A percentile compares a stretch with the other conserved stretches of the same genome.
Conservation (phyloP, 1,284 basidiomycete genomes). For the Leccinum subfulvum region DNA sequence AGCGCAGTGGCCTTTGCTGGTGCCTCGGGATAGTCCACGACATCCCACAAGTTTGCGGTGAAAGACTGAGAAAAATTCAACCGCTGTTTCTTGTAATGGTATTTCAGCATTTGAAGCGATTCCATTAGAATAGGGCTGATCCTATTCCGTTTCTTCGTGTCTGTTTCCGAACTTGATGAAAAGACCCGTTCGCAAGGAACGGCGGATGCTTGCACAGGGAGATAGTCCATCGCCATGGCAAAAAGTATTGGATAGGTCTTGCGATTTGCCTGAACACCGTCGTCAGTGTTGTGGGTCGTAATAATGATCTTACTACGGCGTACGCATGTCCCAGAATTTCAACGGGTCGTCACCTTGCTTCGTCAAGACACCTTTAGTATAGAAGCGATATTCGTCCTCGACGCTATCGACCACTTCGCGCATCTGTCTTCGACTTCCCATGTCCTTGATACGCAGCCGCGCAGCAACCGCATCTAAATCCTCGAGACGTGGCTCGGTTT, state of each 20-base stretch:
- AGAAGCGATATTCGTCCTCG: not conserved
- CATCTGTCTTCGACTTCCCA: not conserved
- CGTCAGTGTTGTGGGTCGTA: not conserved
- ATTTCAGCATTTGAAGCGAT: not conserved
- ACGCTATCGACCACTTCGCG: not conserved
- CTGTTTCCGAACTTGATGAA: too few relatives aligned
- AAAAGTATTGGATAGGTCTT: not conserved
- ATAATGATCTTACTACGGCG: not conserved
- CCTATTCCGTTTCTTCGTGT: not conserved
- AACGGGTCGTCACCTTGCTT: not conserved
- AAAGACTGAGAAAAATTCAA: not conserved
- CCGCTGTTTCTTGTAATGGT: not conserved
- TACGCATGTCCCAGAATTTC: not conserved
- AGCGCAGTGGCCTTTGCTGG: not conserved
- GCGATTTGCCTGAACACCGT: not conserved
- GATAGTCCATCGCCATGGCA: too few relatives aligned
- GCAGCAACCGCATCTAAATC: too few relatives aligned
- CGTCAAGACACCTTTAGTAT: not conserved
- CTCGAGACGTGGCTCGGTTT: too few relatives aligned
- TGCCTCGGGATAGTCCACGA: not conserved
- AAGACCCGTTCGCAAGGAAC: too few relatives aligned
- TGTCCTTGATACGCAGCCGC: too few relatives aligned
- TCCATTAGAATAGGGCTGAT: not conserved
- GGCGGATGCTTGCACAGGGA: too few relatives aligned
- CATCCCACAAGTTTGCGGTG: not conserved